Evolutionary conservation across 495 filamentous ascomycete species (phyloP).

Genomic region (Lepraria neglecta): DNA sequence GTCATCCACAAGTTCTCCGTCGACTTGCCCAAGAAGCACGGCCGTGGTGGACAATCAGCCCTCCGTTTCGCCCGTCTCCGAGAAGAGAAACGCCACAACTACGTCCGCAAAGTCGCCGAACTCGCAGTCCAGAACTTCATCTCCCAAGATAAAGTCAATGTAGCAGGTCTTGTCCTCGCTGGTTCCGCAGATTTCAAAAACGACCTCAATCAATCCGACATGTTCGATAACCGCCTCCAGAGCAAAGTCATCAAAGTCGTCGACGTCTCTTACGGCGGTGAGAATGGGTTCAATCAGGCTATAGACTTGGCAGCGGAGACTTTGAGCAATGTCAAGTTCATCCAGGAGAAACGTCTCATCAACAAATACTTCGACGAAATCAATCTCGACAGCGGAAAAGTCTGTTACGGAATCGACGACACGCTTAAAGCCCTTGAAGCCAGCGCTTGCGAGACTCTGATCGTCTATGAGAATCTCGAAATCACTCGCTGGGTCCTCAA

Average conservation of each 20-base stretch:
- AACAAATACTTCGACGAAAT: slow-evolving; percentile 98
- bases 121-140: slow-evolving; percentile 98
- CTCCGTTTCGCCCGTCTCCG: slow-evolving; percentile 98
- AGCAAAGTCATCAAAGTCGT: slow-evolving; percentile 98
- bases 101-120: slow-evolving; percentile 97
- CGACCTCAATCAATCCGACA: slow-evolving; percentile 92
- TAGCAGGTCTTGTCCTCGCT: slow-evolving; percentile 86
- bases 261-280: slow-evolving; percentile 95
- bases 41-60: slow-evolving; percentile 97
- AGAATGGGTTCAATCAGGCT: slow-evolving; percentile 99
- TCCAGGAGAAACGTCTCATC: slow-evolving; percentile 99
- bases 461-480: slow-evolving; percentile 97
- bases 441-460: slow-evolving; percentile 86
- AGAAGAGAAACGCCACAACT: slow-evolving; percentile 99
- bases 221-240: slow-evolving; percentile 89
- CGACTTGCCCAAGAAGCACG: slow-evolving; percentile 98
- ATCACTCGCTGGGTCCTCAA: slow-evolving; percentile 87
- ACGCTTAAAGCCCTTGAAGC: slow-evolving; percentile 96
- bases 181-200: slow-evolving; percentile 99
- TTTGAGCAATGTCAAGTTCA: slow-evolving; percentile 98
- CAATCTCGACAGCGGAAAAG: slow-evolving; percentile 87
- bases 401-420: slow-evolving; percentile 97
- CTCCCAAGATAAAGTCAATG: slow-evolving; percentile 95
- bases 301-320: slow-evolving; percentile 94
- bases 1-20: slow-evolving; percentile 96